Evolutionary conservation across 2,329 filamentous ascomycete genomes (phyloP), one percentile per base, ranked within the genome.

Genomic region (Penicillium sp.): DNA sequence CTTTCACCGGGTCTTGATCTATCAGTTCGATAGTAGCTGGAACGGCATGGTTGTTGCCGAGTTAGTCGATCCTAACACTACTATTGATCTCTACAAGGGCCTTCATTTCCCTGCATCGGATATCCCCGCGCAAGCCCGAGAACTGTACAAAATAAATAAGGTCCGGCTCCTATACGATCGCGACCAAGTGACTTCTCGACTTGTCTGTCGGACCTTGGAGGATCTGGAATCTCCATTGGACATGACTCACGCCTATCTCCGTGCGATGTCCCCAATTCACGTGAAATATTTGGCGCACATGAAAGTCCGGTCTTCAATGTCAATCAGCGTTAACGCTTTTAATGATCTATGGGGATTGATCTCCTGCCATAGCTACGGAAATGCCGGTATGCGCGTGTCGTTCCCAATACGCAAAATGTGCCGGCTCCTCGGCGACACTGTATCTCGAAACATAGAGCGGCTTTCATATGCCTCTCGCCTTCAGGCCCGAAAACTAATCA

Each of bases 331-430:
- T 69, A 94, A 91, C 62, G 90, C 90, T 0, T 94, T 95, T 66
- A 82, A 84, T 64, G 89, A 95, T 66, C 77, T 96, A 0, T 96
- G 92, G 93, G 93, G 92, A 0, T 77, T 96, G 29, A 91, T 96
- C 41, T 87, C 91, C 1, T 96, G 91, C 60, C 92, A 96, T 70
- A 85, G 88, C 0, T 96, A 96, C 66, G 91, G 93, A 63, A 86
- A 89, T 0, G 62, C 82, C 45, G 91, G 91, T 4, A 95, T 94
- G 90, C 84, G 92, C n/a, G 91, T 96, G 0, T 90, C 90, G 0
- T 96, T 96, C 68, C 91, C 92, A 0, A 92, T 96, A 49, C 84
- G 92, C 13, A 96, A 96, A 73, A 93, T 96, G 88, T 96, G 92
- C 72, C 87, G 91, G 6, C 78, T 96, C 5, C 85, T 96, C 2